Percentiles rank a stretch among this genome's conserved stretches.
Evolutionary conservation across 2,329 filamentous ascomycete genomes (phyloP).

Genomic region (Aspergillus tamarii): DNA sequence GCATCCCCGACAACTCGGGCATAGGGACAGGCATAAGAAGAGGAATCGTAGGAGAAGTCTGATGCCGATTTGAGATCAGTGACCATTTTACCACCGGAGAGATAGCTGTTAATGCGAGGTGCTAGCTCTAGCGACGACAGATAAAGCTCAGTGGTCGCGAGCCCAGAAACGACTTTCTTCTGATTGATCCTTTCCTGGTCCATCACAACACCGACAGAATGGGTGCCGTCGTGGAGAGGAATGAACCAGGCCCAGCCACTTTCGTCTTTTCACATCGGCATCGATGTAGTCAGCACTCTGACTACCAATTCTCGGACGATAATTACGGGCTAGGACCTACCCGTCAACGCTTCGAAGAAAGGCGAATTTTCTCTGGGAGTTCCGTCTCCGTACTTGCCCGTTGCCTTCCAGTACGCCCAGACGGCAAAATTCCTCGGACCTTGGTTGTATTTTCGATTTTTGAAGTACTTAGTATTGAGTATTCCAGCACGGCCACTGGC

Average conservation of each 20-base stretch:
- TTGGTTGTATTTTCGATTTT: conserved; percentile 53
- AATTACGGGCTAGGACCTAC: not conserved
- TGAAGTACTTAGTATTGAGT: conserved; percentile 53
- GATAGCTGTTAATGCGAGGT: conserved; percentile 34
- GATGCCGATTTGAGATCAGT: conserved; percentile 47
- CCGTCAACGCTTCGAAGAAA: not conserved
- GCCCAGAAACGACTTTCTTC: not conserved
- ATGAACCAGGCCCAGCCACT: conserved; percentile 59
- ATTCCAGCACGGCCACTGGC: conserved; percentile 51
- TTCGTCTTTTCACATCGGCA: conserved; percentile 33
- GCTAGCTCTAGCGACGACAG: conserved; percentile 5
- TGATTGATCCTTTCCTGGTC: not conserved
- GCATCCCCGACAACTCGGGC: conserved; percentile 52
- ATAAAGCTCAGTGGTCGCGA: not conserved
- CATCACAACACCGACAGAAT: conserved; percentile 6
- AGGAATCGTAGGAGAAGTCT: conserved; percentile 54
- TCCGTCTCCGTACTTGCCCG: not conserved
- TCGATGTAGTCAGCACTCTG: not conserved
- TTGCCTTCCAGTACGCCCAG: conserved; percentile 53
- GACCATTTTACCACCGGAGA: conserved; percentile 38
- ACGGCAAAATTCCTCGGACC: conserved; percentile 53
- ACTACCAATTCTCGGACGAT: too few relatives aligned
- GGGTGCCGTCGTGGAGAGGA: conserved; percentile 51
- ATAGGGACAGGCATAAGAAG: conserved; percentile 45
- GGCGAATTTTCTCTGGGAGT: not conserved